phyloP scores from a whole-genome alignment of 192 early-diverging fungal genomes.

The Tieghemiomyces parasiticus region DNA sequence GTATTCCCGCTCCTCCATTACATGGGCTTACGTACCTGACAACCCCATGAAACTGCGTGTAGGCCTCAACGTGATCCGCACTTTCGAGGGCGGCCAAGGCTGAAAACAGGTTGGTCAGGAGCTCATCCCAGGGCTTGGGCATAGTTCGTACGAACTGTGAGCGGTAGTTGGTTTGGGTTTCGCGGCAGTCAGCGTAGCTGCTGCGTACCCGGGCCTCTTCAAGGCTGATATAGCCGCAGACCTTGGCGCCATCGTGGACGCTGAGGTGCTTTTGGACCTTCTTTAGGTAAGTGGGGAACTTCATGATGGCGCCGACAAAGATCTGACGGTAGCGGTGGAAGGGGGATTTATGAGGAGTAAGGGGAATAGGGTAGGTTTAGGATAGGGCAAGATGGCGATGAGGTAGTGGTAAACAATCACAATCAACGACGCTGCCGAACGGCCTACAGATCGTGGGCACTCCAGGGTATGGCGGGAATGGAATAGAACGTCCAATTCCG shows the following conservation, averaged over 20 bases:
- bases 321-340: too few species aligned
- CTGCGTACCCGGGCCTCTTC: background rate
- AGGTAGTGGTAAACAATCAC: too few species aligned
- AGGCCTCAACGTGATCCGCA: background rate
- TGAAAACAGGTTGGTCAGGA: background rate
- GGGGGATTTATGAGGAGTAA: too few species aligned
- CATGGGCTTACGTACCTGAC: too few species aligned
- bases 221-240: background rate
- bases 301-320: too few species aligned
- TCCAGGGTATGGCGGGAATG: too few species aligned
- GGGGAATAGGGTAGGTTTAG: too few species aligned
- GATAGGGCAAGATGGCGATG: too few species aligned
- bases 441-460: too few species aligned
- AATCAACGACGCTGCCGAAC: too few species aligned
- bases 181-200: background rate
- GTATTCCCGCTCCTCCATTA: too few species aligned
- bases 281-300: background rate
- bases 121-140: background rate
- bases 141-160: background rate
- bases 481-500: too few species aligned
- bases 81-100: background rate
- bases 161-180: background rate
- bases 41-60: background rate
- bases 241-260: background rate
- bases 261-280: background rate